Evolutionary conservation across 305 asterid genomes (phyloP).

Genomic region (Fraxinus velutina): DNA sequence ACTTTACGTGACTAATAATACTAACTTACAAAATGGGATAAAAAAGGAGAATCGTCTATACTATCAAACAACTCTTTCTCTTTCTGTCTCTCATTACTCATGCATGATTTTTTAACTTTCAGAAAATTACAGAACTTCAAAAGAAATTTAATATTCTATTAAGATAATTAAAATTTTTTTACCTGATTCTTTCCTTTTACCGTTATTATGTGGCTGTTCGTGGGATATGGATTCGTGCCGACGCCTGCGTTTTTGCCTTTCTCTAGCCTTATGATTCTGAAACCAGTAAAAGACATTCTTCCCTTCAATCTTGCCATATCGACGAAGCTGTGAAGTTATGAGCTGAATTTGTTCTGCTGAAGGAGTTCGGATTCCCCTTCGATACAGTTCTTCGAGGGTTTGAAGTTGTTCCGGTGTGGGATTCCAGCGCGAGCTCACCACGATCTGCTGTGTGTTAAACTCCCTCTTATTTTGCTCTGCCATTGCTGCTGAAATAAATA

Average conservation of each 20-base stretch:
- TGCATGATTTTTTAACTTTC: conserved; percentile 14
- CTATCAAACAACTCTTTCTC: neutral
- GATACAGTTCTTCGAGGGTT: conserved; percentile 69
- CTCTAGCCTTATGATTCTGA: conserved; percentile 93
- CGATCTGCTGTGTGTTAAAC: conserved; percentile 58
- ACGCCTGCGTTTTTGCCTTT: conserved; percentile 82
- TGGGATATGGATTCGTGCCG: conserved; percentile 49
- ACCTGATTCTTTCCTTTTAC: conserved; percentile 56
- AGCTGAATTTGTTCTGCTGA: conserved; percentile 89
- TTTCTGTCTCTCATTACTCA: neutral
- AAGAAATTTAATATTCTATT: neutral
- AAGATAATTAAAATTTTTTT: neutral
- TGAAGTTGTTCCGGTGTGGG: conserved; percentile 93
- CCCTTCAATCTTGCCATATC: conserved; percentile 88
- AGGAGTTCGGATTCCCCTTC: conserved; percentile 79
- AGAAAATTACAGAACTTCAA: neutral
- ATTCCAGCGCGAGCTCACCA: conserved; percentile 95
- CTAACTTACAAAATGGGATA: too few relatives aligned
- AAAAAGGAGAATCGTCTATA: too few relatives aligned
- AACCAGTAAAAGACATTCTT: conserved; percentile 97
- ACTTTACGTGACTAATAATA: too few relatives aligned
- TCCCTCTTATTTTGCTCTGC: conserved; percentile 65
- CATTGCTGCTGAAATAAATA: conserved; percentile 36
- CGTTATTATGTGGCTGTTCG: conserved; percentile 23
- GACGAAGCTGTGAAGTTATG: conserved; percentile 70